phyloP scores from a whole-genome alignment of 2,329 filamentous ascomycete genomes.

The Capronia epimyces region DNA sequence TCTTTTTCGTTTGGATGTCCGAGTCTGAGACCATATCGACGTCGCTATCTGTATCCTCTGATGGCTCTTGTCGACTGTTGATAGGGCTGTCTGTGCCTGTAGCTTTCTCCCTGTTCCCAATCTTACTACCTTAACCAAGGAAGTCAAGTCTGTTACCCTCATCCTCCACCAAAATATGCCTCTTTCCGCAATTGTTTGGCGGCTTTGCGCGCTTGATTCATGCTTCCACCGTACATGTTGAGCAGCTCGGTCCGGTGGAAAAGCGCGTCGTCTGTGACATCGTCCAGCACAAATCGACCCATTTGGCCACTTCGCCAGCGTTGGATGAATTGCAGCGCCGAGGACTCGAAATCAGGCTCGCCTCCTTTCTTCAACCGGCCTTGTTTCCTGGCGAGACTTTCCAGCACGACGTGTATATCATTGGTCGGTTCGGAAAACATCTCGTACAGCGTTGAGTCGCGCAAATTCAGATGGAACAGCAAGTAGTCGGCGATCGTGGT shows the following conservation, averaged over 20 bases:
- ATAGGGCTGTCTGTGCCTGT: too few species aligned
- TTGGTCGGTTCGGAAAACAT: constrained; percentile 71
- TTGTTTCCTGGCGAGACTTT: constrained; percentile 64
- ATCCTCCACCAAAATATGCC: constrained; percentile 18
- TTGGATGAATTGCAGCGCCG: constrained; percentile 74
- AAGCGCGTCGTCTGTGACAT: constrained; percentile 59
- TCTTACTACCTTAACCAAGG: not conserved
- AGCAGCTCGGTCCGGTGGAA: constrained; percentile 39
- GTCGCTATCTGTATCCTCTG: constrained; percentile 26
- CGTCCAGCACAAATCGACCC: constrained; percentile 73
- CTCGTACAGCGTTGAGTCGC: constrained; percentile 57
- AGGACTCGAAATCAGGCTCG: constrained; percentile 61
- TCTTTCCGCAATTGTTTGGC: constrained; percentile 32
- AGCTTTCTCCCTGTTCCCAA: not conserved
- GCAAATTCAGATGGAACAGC: constrained; percentile 72
- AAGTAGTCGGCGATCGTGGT: constrained; percentile 84
- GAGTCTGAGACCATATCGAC: constrained; percentile 16
- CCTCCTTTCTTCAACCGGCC: constrained; percentile 73
- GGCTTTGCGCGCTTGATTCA: constrained; percentile 41
- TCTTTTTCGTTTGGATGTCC: too few species aligned
- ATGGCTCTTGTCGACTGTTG: too few species aligned
- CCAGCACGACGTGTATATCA: constrained; percentile 68
- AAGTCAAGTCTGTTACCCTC: too few species aligned
- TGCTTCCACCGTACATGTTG: constrained; percentile 36
- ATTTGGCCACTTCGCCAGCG: constrained; percentile 73